Percentiles rank a stretch among this genome's conserved stretches.
Conservation (phyloP, 139 green algal species). For the Micromonas pusilla region DNA sequence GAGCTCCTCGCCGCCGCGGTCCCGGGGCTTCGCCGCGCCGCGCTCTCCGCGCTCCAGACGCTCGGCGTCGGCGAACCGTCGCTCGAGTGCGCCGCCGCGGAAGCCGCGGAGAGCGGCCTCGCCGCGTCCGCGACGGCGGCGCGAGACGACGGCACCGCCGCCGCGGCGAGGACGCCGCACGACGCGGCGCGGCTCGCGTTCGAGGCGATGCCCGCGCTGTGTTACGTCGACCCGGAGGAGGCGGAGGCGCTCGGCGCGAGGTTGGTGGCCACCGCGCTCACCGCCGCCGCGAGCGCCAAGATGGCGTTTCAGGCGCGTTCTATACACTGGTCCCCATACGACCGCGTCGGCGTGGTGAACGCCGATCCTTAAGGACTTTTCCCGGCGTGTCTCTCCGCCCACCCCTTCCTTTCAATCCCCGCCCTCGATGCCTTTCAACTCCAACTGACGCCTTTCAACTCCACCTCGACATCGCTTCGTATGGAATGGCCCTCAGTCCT, state of each 20-base stretch:
- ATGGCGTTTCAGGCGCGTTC: neutral
- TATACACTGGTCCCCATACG: no score
- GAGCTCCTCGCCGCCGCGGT: neutral
- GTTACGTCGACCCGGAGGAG: neutral
- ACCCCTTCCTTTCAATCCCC: no score
- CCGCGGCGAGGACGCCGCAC: no score
- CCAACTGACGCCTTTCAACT: no score
- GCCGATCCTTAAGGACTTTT: no score
- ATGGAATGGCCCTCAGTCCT: no score
- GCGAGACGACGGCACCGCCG: neutral
- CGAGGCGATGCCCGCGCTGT: neutral
- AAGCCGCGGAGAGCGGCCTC: neutral
- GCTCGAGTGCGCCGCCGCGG: neutral
- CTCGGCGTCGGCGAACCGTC: neutral
- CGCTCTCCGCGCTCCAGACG: neutral
- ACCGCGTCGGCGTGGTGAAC: no score
- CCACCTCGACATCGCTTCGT: no score
- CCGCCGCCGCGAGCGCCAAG: neutral
- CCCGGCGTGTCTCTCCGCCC: no score
- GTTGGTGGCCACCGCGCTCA: neutral
- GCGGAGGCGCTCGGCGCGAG: neutral
- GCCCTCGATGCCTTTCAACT: no score
- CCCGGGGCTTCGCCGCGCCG: neutral
- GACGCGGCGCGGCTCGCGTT: neutral
- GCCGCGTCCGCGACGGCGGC: no score